phyloP scores from a whole-genome alignment of 768 basidiomycete species.

The Pleurotus citrinopileatus region DNA sequence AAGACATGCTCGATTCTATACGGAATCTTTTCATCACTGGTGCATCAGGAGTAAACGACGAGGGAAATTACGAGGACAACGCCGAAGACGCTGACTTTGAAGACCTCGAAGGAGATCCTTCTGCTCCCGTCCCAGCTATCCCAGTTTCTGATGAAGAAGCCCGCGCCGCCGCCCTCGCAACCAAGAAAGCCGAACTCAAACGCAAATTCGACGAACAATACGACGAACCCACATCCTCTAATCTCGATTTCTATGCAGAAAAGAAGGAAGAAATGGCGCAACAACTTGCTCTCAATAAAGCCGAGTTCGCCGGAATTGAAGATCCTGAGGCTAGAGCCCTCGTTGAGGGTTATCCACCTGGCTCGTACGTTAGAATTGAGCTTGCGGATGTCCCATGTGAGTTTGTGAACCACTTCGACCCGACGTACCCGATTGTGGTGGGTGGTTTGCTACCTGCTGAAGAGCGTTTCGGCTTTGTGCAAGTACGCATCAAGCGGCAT shows the following conservation, averaged over 20 bases:
- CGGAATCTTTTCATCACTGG: slow-evolving; percentile 91
- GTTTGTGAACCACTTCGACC: slow-evolving; percentile 91
- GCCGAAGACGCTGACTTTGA: slow-evolving; percentile 41
- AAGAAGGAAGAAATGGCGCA: slow-evolving; percentile 90
- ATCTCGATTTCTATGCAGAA: slow-evolving; percentile 86
- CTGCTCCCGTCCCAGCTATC: slow-evolving; percentile 13
- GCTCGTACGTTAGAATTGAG: slow-evolving; percentile 91
- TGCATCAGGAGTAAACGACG: slow-evolving; percentile 29
- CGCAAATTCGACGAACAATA: slow-evolving; percentile 97
- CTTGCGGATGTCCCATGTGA: slow-evolving; percentile 83
- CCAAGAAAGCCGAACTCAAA: slow-evolving; percentile 90
- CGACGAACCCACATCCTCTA: slow-evolving; percentile 79
- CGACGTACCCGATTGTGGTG: slow-evolving; percentile 84
- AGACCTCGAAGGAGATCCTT: slow-evolving; percentile 33
- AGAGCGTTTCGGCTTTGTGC: slow-evolving; percentile 89
- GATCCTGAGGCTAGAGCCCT: slow-evolving; percentile 75
- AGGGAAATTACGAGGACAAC: slow-evolving; percentile 38
- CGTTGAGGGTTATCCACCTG: slow-evolving; percentile 89
- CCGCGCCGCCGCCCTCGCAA: slow-evolving; percentile 56
- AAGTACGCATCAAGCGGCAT: slow-evolving; percentile 95
- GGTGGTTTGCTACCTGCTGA: slow-evolving; percentile 90
- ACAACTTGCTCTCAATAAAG: slow-evolving; percentile 78
- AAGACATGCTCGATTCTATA: slow-evolving; percentile 83
- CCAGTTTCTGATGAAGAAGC: slow-evolving; percentile 27
- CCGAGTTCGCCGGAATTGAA: slow-evolving; percentile 74